Evolutionary conservation across 306 rosid species (phyloP), one percentile per base, ranked within the genome.

Genomic region (Lotus japonicus): DNA sequence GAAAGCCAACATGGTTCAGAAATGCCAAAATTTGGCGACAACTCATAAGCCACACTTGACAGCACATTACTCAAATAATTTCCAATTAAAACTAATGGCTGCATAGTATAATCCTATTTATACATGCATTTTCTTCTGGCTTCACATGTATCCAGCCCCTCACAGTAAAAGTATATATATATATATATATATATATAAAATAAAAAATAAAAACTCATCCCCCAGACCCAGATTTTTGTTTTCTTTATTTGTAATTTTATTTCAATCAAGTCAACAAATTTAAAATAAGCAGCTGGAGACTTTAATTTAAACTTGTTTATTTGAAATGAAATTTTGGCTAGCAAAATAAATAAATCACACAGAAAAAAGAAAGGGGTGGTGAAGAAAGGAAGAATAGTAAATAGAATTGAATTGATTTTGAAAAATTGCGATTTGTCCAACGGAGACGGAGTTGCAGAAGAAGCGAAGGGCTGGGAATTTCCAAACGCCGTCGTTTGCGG

Each of bases 401-500:
- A 50, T 41, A 33, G 38, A 15, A 59, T 58, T 36, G 26, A 21
- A 3, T 43, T 54, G 2, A 3, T 14, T 59, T 58, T 31, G 44
- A 67, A 63, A 48, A 38, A 8, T 38, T 39, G 45, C 56, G 52
- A 52, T 13, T 36, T 49, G 36, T 9, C 41, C 13, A n/a, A n/a
- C n/a, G n/a, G n/a, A n/a, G n/a, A 68, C 74, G 64, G 57, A 17
- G 74, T 42, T 52, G 60, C 61, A 13, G 79, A 62, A 49, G 77
- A 43, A 46, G 66, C 35, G 52, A 58, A 36, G 44, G 38, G 15
- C 56, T 12, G 13, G 15, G 50, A 31, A 4, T 36, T 48, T 50
- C 0, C 31, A 69, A 77, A 70, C 84, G 87, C 19, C 78, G 87
- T 70, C 80, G 80, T 41, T 68, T n/a, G 13, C 53, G 9, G 48